phyloP scores from a whole-genome alignment of 441 rosid species.

The Croton laevigatus region DNA sequence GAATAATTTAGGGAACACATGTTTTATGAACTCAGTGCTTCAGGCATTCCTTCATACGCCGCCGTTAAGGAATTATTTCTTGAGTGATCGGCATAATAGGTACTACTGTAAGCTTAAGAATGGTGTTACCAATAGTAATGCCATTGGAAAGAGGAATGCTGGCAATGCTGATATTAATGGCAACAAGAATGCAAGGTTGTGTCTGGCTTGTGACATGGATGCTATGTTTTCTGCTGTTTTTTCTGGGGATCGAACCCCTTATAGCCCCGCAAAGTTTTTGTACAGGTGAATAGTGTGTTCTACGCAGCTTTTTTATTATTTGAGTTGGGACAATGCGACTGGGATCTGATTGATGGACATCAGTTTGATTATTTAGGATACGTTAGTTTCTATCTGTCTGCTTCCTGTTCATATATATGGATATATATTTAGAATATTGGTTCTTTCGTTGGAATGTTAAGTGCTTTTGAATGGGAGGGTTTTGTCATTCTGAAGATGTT shows the following conservation, averaged over 20 bases:
- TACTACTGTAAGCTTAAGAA: conserved; percentile 47
- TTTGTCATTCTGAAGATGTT: background rate
- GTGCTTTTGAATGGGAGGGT: background rate
- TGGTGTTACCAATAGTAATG: conserved; percentile 13
- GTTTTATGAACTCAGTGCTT: conserved; percentile 78
- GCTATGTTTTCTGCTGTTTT: conserved; percentile 55
- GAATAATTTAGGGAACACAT: conserved; percentile 71
- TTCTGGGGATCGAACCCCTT: conserved; percentile 61
- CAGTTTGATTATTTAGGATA: too few relatives aligned
- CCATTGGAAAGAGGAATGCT: conserved; percentile 14
- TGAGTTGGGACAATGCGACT: background rate
- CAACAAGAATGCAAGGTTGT: conserved; percentile 27
- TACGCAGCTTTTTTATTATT: background rate
- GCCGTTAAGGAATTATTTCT: conserved; percentile 60
- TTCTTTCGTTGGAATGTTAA: background rate
- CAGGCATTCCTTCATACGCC: conserved; percentile 74
- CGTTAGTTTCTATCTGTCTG: background rate
- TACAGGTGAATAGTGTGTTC: conserved; percentile 40
- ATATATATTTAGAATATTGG: background rate
- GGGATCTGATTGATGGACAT: background rate
- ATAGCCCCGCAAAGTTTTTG: conserved; percentile 71
- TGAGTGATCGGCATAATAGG: conserved; percentile 54
- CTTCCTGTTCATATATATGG: background rate
- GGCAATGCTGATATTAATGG: conserved; percentile 8
- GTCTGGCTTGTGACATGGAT: conserved; percentile 64